Base-by-base conservation (phyloP, 176 grass and related monocot species). In the Metroxylon sagu region DNA sequence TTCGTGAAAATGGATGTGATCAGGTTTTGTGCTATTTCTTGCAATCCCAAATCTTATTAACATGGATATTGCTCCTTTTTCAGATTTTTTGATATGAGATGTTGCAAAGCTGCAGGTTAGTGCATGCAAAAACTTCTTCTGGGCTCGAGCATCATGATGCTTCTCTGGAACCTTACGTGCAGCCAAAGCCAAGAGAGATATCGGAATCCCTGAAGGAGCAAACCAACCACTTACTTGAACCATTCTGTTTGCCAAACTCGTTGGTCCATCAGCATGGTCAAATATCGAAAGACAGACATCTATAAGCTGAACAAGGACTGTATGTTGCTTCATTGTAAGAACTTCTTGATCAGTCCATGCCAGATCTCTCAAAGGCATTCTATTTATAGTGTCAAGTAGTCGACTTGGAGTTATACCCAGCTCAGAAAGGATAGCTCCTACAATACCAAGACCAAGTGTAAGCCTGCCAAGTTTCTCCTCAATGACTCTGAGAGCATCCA, bases 231-330 rank as follows among this genome's bases (percentile, higher is more conserved):
- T 80, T 39, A 83, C 78, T 60, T 97, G 87, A 69, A 85, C 78
- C 93, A 91, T 97, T 61, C 87, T 81, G 64, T 82, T 75, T 56
- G 87, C 93, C 62, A 97, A 62, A 69, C 93, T 88, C 49, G 58
- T 76, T 35, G 81, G 83, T 29, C 93, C 93, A 76, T 97, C 93
- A 17, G 87, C 93, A 68, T 91, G 93, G 59, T 97, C 93, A 73
- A 97, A 91, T 72, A 97, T 97, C 1, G 87, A 91, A 65, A 97
- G 49, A 60, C 87, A 97, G 54, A 91, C 87, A 76, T 97, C 93
- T 31, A 97, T 58, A 35, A 97, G 78, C 15, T 89, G 84, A 27
- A 91, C 62, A 63, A 97, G 73, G 64, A 71, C 73, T 72, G 80
- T 59, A 56, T 97, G 76, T 56, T 62, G 83, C 70, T 77, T 88